Evolutionary conservation across 306 rosid species (phyloP), one percentile per base, ranked within the genome.

Genomic region (Malus orientalis): DNA sequence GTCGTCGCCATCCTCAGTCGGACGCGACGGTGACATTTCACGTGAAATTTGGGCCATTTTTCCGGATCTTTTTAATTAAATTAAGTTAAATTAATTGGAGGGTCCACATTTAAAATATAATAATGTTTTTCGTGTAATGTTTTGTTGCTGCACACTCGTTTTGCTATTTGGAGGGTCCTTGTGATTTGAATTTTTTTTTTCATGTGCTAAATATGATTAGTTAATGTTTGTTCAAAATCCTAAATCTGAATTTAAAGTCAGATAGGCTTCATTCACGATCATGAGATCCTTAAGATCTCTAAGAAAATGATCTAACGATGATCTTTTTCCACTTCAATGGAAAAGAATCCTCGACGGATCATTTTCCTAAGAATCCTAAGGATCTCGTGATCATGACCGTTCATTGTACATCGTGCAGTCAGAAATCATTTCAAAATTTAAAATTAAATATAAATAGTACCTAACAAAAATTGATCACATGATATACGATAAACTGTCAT

Each of bases 1-100:
- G 76, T 79, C 81, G 79, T 88, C 87, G 82, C 85, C 84, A 67
- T 80, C 87, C 16, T 25, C 16, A 61, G 80, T 54, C 67, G 70
- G 76, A 54, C 74, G 36, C 58, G 67, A 25, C 30, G 14, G 55
- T 20, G 81, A 75, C 88, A 79, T 8, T 76, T 49, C 93, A 85
- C 85, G 91, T 89, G 91, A 73, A 72, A 4, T 75, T 62, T 78
- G 83, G 85, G 49, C 85, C 77, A 73, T 59, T 11, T 22, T 23
- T 5, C 3, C 20, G 55, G 61, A 49, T 69, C 29, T 67, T 16
- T n/a, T 51, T 15, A 51, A 15, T 49, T 49, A 15, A 49, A 14
- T 49, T 14, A 49, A 49, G 54, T 49, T 49, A 57, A 29, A 51
- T 42, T 60, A 59, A 22, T 59, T 25, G 30, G 30, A 7, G 29